Evolutionary conservation across 305 asterid species (phyloP).

Genomic region (Ajuga reptans): DNA sequence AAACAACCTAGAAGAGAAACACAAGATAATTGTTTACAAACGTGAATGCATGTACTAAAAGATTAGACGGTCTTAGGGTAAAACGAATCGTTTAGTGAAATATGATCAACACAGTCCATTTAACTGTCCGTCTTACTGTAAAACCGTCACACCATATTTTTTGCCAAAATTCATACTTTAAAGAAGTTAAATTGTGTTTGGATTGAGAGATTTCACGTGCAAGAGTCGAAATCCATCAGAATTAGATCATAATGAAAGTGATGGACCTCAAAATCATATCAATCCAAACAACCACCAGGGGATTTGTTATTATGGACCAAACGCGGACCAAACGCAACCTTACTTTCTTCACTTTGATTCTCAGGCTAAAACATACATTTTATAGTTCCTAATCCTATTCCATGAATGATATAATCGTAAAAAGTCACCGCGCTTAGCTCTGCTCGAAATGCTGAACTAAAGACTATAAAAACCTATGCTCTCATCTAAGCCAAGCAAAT

Average conservation of each 20-base stretch:
- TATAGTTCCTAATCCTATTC: neutral
- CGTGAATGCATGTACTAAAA: neutral
- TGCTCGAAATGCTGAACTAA: neutral
- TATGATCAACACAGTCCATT: too few species aligned
- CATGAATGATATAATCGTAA: neutral
- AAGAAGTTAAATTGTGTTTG: neutral
- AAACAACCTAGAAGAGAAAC: constrained; percentile 31
- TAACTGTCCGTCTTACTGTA: too few species aligned
- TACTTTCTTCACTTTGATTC: neutral
- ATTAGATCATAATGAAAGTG: neutral
- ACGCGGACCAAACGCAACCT: neutral
- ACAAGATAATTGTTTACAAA: neutral
- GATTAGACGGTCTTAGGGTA: too few species aligned
- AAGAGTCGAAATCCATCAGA: neutral
- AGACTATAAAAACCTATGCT: constrained; percentile 4
- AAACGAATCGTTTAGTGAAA: too few species aligned
- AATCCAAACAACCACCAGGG: neutral
- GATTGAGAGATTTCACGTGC: neutral
- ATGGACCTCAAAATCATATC: neutral
- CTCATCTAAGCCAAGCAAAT: constrained; percentile 16
- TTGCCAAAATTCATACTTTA: neutral
- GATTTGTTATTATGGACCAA: too few species aligned
- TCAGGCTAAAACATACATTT: neutral
- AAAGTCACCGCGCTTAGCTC: neutral
- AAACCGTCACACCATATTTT: too few species aligned